A percentile compares a stretch with the other conserved stretches of the same genome.
Conservation (phyloP, 2,329 filamentous ascomycete genomes). For the Chrysoporthe cubensis region DNA sequence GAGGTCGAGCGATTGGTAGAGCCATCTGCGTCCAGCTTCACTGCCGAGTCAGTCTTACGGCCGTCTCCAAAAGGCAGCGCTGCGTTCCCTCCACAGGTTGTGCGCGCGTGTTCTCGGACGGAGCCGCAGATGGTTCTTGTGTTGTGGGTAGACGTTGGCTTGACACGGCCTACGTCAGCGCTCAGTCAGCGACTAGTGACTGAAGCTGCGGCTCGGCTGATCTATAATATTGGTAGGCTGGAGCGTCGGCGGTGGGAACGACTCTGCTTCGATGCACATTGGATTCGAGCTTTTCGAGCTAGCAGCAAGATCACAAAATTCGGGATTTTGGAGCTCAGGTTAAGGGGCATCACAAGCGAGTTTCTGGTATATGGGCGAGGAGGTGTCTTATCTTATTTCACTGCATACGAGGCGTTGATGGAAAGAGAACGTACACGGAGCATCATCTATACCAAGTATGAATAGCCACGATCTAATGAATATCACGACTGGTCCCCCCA, state of each 20-base stretch:
- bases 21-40: background rate
- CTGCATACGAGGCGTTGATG: background rate
- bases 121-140: background rate
- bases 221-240: background rate
- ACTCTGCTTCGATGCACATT: too few species aligned
- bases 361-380: background rate
- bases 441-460: background rate
- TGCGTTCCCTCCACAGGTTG: background rate
- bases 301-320: too few species aligned
- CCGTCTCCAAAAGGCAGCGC: background rate
- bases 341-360: background rate
- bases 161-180: background rate
- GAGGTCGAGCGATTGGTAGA: constrained; percentile 28
- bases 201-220: background rate
- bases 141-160: background rate
- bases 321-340: background rate
- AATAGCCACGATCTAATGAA: background rate
- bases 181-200: background rate
- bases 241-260: background rate
- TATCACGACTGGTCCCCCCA: background rate
- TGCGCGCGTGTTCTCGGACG: background rate
- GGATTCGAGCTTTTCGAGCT: too few species aligned
- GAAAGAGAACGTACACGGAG: background rate
- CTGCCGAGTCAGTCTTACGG: background rate
- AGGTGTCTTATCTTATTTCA: background rate